Evolutionary conservation across 2,329 filamentous ascomycete genomes (phyloP).

Genomic region (Cladosporium velox): DNA sequence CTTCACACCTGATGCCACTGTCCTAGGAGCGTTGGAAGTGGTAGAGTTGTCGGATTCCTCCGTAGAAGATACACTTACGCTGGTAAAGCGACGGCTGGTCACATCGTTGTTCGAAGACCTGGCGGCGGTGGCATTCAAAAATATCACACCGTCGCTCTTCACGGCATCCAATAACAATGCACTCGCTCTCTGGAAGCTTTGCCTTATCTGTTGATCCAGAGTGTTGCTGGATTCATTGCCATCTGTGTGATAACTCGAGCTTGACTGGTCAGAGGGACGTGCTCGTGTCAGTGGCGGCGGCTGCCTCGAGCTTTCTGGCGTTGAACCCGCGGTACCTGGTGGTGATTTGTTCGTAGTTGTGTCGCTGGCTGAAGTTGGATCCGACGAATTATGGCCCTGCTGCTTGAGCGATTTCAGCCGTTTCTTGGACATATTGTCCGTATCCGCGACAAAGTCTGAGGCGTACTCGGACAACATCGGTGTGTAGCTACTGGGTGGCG

Average conservation of each 20-base stretch:
- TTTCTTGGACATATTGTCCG: neutral
- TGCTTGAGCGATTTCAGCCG: neutral
- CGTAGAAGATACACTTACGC: neutral
- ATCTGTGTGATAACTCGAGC: neutral
- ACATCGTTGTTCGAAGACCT: conserved; percentile 15
- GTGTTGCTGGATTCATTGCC: neutral
- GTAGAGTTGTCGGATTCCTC: neutral
- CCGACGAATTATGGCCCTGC: neutral
- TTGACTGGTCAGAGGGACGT: neutral
- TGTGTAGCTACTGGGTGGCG: neutral
- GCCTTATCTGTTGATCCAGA: conserved; percentile 1
- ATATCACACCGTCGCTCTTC: conserved; percentile 51
- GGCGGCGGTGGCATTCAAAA: conserved; percentile 40
- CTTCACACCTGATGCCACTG: neutral
- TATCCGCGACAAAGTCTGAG: neutral
- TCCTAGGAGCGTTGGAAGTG: neutral
- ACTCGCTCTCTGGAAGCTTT: conserved; percentile 11
- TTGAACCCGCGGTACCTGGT: neutral
- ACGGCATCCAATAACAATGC: conserved; percentile 51
- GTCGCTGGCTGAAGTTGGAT: neutral
- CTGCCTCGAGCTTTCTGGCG: neutral
- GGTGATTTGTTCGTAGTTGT: neutral
- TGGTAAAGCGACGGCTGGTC: neutral
- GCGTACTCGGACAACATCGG: conserved; percentile 5
- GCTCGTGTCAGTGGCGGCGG: neutral